Percentiles rank a stretch among this genome's conserved stretches.
These are phyloP conservation scores for Nemania sp. DNA, from an alignment of 2,329 filamentous ascomycete species.

Conservation along the genomic window DNA sequence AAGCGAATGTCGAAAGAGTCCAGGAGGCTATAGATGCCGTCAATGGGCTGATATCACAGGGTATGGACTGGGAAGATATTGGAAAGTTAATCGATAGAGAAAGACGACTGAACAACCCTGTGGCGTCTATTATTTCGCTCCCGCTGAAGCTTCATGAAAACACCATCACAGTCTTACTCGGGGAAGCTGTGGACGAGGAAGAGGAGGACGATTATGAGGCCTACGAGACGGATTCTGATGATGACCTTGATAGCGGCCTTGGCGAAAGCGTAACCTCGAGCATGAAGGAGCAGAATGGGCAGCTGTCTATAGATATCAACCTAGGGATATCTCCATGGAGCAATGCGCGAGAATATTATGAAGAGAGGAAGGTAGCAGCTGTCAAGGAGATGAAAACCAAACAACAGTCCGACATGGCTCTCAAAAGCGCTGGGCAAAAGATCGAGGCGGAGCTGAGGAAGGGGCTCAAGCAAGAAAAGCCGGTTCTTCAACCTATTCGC, in stretches of 20 bases:
- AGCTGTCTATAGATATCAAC: slow-evolving; percentile 80
- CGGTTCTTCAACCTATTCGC: slow-evolving; percentile 79
- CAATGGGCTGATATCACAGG: slow-evolving; percentile 86
- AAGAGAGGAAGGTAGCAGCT: slow-evolving; percentile 81
- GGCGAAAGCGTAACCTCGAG: slow-evolving; percentile 43
- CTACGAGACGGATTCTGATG: slow-evolving; percentile 68
- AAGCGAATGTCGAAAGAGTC: slow-evolving; percentile 87
- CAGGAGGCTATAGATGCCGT: slow-evolving; percentile 92
- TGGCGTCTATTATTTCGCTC: slow-evolving; percentile 83
- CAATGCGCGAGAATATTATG: slow-evolving; percentile 91
- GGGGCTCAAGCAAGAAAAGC: slow-evolving; percentile 88
- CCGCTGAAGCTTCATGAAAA: slow-evolving; percentile 92
- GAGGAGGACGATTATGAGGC: slow-evolving; percentile 65
- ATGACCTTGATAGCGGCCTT: slow-evolving; percentile 60
- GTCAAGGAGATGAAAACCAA: slow-evolving; percentile 87
- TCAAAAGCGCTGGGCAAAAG: slow-evolving; percentile 90
- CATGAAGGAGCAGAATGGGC: slow-evolving; percentile 53
- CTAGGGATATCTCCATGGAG: slow-evolving; percentile 81
- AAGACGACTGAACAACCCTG: slow-evolving; percentile 77
- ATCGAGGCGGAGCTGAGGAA: slow-evolving; percentile 85
- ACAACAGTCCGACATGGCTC: slow-evolving; percentile 76
- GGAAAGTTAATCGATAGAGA: slow-evolving; percentile 86
- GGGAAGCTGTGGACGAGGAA: slow-evolving; percentile 69
- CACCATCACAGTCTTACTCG: slow-evolving; percentile 77
- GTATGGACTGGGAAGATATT: slow-evolving; percentile 98